Base-by-base conservation (phyloP, 1,284 basidiomycete genomes). In the Ustilago lituana region DNA sequence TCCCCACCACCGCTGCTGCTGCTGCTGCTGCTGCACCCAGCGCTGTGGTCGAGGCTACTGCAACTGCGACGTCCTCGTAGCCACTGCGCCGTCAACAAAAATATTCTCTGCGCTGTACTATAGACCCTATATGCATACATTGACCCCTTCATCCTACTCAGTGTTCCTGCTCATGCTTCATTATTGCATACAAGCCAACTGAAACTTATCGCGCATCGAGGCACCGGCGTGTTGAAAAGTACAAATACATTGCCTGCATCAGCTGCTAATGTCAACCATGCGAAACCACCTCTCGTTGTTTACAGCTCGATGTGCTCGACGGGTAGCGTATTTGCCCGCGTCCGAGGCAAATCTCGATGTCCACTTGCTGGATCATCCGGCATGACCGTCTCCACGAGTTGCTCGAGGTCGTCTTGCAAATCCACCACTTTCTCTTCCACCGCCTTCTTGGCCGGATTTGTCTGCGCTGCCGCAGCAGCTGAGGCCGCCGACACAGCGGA, bases 291-390 rank as follows among this genome's bases (percentile, higher is more conserved):
- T n/a, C n/a, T n/a, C n/a, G n/a, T n/a, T n/a, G n/a, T n/a, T 55
- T 27, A 68, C 26, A 68, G 36, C 31, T 68, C 65, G 33, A 68
- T 46, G 33, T 59, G 65, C 31, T 68, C 59, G 17, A 58, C 51
- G 15, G 65, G 59, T 22, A 62, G 59, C 12, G 41, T 62, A 23
- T 65, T 65, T 11, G 40, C 31, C 22, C 55, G 39, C 7, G 52
- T 54, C 37, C 33, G 37, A 9, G 56, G 51, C 19, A 46, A 12
- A 9, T 47, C 33, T 17, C 22, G 14, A 8, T 50, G 37, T 19
- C 52, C 44, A 5, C 22, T 20, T 29, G 58, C 27, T 5, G 46
- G 33, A 7, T 49, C 43, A 12, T 55, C 37, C 15, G 60, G 56
- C 44, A 63, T 15, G 15, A 64, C 47, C 2, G 47, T 56, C 15